Evolutionary conservation across 148 eudicot species (phyloP).

Genomic region (Polygonum maritimum): DNA sequence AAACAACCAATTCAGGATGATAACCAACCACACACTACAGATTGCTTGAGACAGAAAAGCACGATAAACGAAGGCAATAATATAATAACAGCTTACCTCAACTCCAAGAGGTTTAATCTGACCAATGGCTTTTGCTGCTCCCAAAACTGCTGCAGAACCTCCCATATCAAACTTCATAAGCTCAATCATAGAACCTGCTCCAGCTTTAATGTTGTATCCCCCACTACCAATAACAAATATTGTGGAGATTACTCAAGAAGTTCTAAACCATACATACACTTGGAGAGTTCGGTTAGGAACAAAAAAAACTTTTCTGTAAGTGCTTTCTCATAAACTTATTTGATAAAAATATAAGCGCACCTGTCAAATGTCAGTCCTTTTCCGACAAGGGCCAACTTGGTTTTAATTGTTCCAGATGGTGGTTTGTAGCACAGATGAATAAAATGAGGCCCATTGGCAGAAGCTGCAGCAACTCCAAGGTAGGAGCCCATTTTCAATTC

Average conservation of each 20-base stretch:
- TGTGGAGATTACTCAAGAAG: background rate
- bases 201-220: conserved; percentile 98
- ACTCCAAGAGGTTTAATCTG: conserved; percentile 95
- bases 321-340: too few relatives aligned
- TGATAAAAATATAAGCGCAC: conserved; percentile 18
- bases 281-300: too few relatives aligned
- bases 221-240: conserved; percentile 44
- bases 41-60: background rate
- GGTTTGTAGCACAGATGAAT: conserved; percentile 96
- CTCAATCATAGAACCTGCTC: conserved; percentile 87
- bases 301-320: too few relatives aligned
- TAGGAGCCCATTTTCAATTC: conserved; percentile 97
- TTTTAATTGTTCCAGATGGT: conserved; percentile 49
- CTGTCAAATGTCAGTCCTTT: conserved; percentile 98
- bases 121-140: conserved; percentile 98
- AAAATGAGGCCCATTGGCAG: conserved; percentile 86
- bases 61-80: background rate
- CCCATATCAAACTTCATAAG: conserved; percentile 98
- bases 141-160: conserved; percentile 95
- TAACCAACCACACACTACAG: background rate
- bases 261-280: background rate
- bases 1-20: background rate
- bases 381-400: conserved; percentile 86
- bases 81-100: conserved; percentile 39
- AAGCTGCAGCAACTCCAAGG: conserved; percentile 96